Percentiles rank a stretch among this genome's conserved stretches.
phyloP scores from a whole-genome alignment of 371 early-diverging fungal species.

The Zopfochytrium polystomum region DNA sequence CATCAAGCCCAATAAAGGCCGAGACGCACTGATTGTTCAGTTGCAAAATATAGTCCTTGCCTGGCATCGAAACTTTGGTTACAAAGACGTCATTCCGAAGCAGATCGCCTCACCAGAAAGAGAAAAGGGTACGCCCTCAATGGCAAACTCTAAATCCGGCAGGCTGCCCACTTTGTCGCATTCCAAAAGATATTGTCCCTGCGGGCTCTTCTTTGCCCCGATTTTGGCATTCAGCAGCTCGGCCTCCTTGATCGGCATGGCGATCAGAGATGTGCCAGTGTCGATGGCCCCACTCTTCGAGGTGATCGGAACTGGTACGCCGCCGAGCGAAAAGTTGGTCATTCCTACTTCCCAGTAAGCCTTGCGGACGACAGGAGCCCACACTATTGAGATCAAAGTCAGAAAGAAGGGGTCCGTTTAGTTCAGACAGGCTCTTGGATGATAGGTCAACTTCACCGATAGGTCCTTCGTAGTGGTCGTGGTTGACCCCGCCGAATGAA shows the following conservation, averaged over 20 bases:
- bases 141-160: slow-evolving; percentile 72
- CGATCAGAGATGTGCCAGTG: slow-evolving; percentile 70
- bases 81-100: no score
- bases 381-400: slow-evolving; percentile 36
- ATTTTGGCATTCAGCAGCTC: slow-evolving; percentile 78
- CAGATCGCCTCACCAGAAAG: no score
- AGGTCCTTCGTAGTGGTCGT: slow-evolving; percentile 67
- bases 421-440: no score
- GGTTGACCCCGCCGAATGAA: slow-evolving; percentile 76
- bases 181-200: slow-evolving; percentile 83
- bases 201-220: slow-evolving; percentile 86
- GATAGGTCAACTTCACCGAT: slow-evolving; percentile 40
- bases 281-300: slow-evolving; percentile 36
- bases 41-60: slow-evolving; percentile 77
- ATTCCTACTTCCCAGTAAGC: slow-evolving; percentile 94
- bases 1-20: slow-evolving; percentile 41
- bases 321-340: slow-evolving; percentile 67
- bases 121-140: slow-evolving; percentile 66
- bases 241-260: slow-evolving; percentile 67
- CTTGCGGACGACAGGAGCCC: slow-evolving; percentile 79
- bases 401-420: not conserved
- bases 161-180: slow-evolving; percentile 63
- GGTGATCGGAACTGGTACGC: slow-evolving; percentile 46
- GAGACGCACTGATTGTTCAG: slow-evolving; percentile 39
- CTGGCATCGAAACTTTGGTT: no score